phyloP scores from a whole-genome alignment of 495 filamentous ascomycete genomes.

The Lineolata rhizophorae region DNA sequence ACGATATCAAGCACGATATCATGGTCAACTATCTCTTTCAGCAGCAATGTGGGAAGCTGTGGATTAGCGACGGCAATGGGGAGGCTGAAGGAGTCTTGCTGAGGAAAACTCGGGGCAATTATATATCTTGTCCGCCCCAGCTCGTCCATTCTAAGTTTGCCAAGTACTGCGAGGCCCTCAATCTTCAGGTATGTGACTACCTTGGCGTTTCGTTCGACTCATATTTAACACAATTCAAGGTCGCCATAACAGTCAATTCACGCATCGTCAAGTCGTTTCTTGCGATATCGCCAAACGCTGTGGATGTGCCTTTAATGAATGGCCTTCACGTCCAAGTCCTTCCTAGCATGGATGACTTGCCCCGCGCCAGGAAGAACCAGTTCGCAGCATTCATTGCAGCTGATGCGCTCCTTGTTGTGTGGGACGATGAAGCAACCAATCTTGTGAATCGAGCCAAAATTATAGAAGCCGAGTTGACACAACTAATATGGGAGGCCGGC shows the following conservation, averaged over 20 bases:
- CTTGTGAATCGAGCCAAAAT: constrained; percentile 38
- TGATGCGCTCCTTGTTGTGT: constrained; percentile 44
- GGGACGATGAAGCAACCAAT: constrained; percentile 55
- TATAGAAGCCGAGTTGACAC: constrained; percentile 54
- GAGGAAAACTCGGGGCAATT: constrained; percentile 39
- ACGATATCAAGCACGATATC: constrained; percentile 64
- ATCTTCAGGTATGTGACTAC: constrained; percentile 33
- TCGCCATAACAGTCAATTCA: constrained; percentile 62
- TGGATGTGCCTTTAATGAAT: constrained; percentile 54
- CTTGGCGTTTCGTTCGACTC: not conserved
- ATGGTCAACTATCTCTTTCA: constrained; percentile 71
- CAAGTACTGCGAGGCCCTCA: constrained; percentile 39
- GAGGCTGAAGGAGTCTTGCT: constrained; percentile 50
- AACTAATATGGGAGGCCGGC: constrained; percentile 37
- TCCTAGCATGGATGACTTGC: constrained; percentile 43
- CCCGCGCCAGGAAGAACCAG: constrained; percentile 46
- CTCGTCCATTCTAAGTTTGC: constrained; percentile 35
- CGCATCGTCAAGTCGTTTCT: constrained; percentile 55
- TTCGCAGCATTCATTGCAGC: constrained; percentile 56
- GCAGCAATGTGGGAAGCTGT: constrained; percentile 47
- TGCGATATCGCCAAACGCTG: constrained; percentile 43
- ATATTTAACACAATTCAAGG: constrained; percentile 24
- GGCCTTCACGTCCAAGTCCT: constrained; percentile 54
- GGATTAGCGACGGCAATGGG: constrained; percentile 43
- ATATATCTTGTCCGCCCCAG: constrained; percentile 45